These are phyloP conservation scores for Plenodomus lindquistii DNA, from an alignment of 2,329 filamentous ascomycete species.

Conservation along the genomic window DNA sequence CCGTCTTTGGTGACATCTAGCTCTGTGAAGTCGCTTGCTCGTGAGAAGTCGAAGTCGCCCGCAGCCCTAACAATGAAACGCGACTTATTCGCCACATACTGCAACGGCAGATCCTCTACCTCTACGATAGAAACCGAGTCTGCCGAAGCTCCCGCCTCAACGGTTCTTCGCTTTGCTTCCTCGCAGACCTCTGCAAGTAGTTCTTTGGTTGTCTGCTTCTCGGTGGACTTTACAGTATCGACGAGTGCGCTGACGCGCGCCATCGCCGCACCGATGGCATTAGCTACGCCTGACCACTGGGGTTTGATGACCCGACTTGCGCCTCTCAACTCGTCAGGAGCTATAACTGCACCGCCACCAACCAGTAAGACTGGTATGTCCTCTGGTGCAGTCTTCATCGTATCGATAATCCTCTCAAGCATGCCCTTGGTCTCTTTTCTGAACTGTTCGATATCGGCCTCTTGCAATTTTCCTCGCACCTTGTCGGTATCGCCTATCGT, in stretches of 20 bases:
- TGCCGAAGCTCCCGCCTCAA: slow-evolving; percentile 43
- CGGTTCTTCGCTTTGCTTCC: slow-evolving; percentile 44
- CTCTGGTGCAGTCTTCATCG: slow-evolving; percentile 65
- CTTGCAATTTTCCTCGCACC: slow-evolving; percentile 41
- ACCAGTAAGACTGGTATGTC: slow-evolving; percentile 65
- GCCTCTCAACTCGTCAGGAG: slow-evolving; percentile 59
- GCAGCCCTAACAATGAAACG: slow-evolving; percentile 60
- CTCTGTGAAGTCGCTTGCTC: slow-evolving; percentile 33
- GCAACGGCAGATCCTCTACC: slow-evolving; percentile 57
- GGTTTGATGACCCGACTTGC: slow-evolving; percentile 62
- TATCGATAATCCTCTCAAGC: slow-evolving; percentile 62
- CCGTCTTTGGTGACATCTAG: slow-evolving; percentile 25
- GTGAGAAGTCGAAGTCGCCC: slow-evolving; percentile 52
- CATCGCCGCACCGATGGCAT: slow-evolving; percentile 67
- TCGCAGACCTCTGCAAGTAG: slow-evolving; percentile 43
- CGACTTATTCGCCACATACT: slow-evolving; percentile 57
- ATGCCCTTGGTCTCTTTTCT: slow-evolving; percentile 52
- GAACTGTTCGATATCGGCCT: slow-evolving; percentile 46
- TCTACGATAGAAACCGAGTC: slow-evolving; percentile 39
- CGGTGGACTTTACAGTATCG: slow-evolving; percentile 46
- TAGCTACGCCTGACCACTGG: slow-evolving; percentile 62
- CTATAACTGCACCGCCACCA: slow-evolving; percentile 65
- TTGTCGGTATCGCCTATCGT: slow-evolving; percentile 50
- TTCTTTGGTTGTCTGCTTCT: slow-evolving; percentile 39
- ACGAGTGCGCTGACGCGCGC: slow-evolving; percentile 59